phyloP scores from a whole-genome alignment of 2,329 filamentous ascomycete species.

The Ceratocystis colombiana region DNA sequence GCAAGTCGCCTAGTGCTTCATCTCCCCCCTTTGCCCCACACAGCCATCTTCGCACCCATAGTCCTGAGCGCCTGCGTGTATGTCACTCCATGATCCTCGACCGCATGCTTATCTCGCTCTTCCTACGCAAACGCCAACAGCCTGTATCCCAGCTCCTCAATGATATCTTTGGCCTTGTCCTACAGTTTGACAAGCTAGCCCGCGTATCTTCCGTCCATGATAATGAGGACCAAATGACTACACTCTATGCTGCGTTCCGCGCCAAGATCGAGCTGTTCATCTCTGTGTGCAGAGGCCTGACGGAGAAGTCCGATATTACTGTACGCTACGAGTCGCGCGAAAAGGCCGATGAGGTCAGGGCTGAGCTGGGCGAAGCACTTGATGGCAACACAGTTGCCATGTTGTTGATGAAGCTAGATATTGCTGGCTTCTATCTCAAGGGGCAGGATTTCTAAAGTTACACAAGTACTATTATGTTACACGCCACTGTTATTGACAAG shows the following conservation, averaged over 20 bases:
- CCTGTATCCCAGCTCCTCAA: slow-evolving; percentile 64
- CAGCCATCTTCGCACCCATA: slow-evolving; percentile 37
- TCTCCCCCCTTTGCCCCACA: slow-evolving; percentile 26
- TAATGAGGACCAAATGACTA: slow-evolving; percentile 29
- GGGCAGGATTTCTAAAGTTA: slow-evolving; percentile 10
- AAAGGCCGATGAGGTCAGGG: slow-evolving; percentile 32
- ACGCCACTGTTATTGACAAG: no score
- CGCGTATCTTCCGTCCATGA: slow-evolving; percentile 35
- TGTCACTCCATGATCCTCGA: slow-evolving; percentile 66
- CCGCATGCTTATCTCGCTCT: slow-evolving; percentile 60
- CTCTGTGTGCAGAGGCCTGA: slow-evolving; percentile 57
- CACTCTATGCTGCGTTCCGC: slow-evolving; percentile 55
- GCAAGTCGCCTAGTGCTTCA: slow-evolving; percentile 24
- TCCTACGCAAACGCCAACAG: slow-evolving; percentile 64
- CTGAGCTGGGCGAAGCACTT: slow-evolving; percentile 33
- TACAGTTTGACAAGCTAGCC: slow-evolving; percentile 54
- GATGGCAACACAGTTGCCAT: slow-evolving; percentile 56
- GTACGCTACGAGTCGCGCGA: slow-evolving; percentile 31
- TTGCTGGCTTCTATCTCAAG: slow-evolving; percentile 54
- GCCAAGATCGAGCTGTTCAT: slow-evolving; percentile 67
- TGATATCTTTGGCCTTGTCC: slow-evolving; percentile 62
- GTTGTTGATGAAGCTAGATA: slow-evolving; percentile 59
- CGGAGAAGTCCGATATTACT: slow-evolving; percentile 49
- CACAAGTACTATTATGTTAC: not conserved
- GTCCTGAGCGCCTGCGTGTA: slow-evolving; percentile 56